Conservation (phyloP, 2,329 filamentous ascomycete genomes). For the Trichoderma breve region DNA sequence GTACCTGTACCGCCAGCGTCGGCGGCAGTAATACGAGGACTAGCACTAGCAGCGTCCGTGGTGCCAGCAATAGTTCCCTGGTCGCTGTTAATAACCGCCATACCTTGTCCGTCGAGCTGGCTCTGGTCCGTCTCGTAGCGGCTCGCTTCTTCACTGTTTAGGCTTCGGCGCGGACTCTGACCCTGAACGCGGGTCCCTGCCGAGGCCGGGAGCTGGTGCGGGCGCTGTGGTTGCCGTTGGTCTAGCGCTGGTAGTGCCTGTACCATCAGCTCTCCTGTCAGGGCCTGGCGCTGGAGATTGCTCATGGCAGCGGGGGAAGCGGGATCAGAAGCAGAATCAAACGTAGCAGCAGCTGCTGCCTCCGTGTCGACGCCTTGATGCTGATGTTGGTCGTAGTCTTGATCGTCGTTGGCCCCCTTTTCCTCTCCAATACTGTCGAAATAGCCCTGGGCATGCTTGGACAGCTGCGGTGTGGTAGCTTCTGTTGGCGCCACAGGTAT, state of each 20-base stretch:
- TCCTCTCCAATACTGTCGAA: neutral
- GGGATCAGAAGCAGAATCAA: neutral
- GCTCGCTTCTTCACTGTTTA: neutral
- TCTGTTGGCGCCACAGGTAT: neutral
- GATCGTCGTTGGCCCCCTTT: neutral
- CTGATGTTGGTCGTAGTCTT: neutral
- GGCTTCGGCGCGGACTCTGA: conserved; percentile 5
- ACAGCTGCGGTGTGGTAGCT: neutral
- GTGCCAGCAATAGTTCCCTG: neutral
- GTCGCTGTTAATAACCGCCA: conserved; percentile 1
- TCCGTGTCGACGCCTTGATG: neutral
- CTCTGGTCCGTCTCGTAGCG: neutral
- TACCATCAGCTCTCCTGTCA: neutral
- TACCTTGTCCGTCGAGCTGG: conserved; percentile 1
- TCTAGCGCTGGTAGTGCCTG: neutral
- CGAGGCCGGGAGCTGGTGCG: conserved; percentile 18
- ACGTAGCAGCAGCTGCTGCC: neutral
- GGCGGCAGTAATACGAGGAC: neutral
- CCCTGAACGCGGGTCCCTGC: conserved; percentile 15
- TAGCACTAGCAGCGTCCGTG: neutral
- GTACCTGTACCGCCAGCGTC: neutral
- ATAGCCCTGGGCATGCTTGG: neutral
- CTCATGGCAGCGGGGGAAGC: neutral
- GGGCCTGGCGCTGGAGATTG: neutral
- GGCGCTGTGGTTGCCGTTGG: conserved; percentile 16